Conservation (phyloP, 345 rosid genomes). For the Salix udensis region DNA sequence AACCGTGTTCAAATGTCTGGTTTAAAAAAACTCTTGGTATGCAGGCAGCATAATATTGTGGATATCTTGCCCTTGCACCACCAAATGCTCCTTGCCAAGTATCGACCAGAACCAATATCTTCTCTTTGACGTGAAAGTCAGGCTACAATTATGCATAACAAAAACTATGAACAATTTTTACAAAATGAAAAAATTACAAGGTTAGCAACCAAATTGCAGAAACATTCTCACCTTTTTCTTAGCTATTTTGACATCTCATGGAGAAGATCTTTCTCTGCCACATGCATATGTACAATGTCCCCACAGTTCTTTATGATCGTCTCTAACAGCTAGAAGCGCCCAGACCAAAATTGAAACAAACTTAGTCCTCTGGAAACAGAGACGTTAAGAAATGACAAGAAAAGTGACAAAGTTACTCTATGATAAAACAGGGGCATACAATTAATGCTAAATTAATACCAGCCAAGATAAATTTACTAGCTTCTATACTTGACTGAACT, state of each 20-base stretch:
- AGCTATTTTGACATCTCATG: conserved; percentile 88
- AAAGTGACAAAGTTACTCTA: not conserved
- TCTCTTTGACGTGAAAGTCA: conserved; percentile 87
- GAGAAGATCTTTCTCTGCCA: conserved; percentile 92
- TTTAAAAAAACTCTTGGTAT: conserved; percentile 66
- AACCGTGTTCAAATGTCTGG: too few species aligned
- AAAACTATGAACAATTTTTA: conserved; percentile 26
- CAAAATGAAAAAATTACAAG: conserved; percentile 7
- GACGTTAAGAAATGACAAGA: conserved; percentile 3
- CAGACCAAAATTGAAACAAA: conserved; percentile 19
- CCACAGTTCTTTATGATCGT: conserved; percentile 96
- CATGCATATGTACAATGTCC: conserved; percentile 98
- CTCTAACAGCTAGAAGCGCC: conserved; percentile 70
- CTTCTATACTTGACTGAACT: not conserved
- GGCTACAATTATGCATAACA: conserved; percentile 51
- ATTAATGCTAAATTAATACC: not conserved
- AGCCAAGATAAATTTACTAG: not conserved
- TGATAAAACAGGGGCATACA: not conserved
- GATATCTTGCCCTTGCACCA: conserved; percentile 94
- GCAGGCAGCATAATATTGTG: conserved; percentile 94
- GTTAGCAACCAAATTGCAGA: conserved; percentile 8
- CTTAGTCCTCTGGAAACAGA: conserved; percentile 6
- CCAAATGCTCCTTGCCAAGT: conserved; percentile 99
- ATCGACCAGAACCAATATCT: conserved; percentile 78
- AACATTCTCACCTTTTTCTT: conserved; percentile 73